These are phyloP conservation scores for Hyaloscypha finlandica DNA, from an alignment of 495 filamentous ascomycete species.

Conservation along the genomic window DNA sequence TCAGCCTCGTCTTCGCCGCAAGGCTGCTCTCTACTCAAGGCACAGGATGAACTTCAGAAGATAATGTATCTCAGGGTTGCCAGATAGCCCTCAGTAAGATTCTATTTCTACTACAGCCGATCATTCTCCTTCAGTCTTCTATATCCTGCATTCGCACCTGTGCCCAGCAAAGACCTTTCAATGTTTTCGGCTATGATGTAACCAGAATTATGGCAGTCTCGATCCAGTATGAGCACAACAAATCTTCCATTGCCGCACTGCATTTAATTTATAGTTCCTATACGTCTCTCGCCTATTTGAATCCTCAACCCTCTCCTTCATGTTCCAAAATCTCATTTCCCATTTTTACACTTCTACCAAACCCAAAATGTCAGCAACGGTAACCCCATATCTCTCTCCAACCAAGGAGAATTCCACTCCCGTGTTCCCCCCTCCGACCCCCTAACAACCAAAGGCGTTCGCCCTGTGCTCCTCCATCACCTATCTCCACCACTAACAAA, in stretches of 20 bases:
- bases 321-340: not conserved
- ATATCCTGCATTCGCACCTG: not conserved
- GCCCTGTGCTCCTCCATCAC: conserved; percentile 22
- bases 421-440: conserved; percentile 53
- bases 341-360: not conserved
- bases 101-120: not conserved
- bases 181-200: not conserved
- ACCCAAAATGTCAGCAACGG: conserved; percentile 56
- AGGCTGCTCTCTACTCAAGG: too few species aligned
- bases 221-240: not conserved
- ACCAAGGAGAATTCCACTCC: conserved; percentile 60
- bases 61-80: not conserved
- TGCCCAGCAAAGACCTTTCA: not conserved
- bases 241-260: not conserved
- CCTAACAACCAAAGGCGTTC: conserved; percentile 55
- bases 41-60: not conserved
- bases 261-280: not conserved
- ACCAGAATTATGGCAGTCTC: not conserved
- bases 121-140: not conserved
- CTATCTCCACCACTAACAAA: conserved; percentile 8
- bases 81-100: not conserved
- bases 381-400: conserved; percentile 56
- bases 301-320: not conserved
- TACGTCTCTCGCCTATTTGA: not conserved
- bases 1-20: not conserved